Conservation (phyloP, 2,329 filamentous ascomycete species). For the Phyllosticta capitalensis region DNA sequence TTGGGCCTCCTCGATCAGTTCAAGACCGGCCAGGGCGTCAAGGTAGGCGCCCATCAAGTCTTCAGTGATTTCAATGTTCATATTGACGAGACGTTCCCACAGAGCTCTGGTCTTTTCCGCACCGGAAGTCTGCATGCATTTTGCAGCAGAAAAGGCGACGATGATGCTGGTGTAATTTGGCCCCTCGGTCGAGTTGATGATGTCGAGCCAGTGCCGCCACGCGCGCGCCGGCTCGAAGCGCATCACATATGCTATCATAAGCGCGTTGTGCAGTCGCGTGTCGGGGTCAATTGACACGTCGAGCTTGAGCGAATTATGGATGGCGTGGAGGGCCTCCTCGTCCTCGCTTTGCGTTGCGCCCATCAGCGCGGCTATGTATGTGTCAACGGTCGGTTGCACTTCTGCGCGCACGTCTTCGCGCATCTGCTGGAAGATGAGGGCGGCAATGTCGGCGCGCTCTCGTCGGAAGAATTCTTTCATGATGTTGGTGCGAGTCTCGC, state of each 20-base stretch:
- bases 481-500: constrained; percentile 55
- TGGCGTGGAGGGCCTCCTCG: constrained; percentile 56
- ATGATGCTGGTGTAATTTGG: constrained; percentile 73
- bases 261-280: constrained; percentile 68
- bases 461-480: constrained; percentile 79
- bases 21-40: constrained; percentile 65
- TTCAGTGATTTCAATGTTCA: constrained; percentile 71
- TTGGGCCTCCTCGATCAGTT: constrained; percentile 57
- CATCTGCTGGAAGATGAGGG: constrained; percentile 87
- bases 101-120: constrained; percentile 44
- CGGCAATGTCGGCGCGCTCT: constrained; percentile 72
- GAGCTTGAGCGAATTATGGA: constrained; percentile 92
- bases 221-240: constrained; percentile 58
- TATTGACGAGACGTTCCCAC: constrained; percentile 59
- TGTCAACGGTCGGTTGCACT: constrained; percentile 59
- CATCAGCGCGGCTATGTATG: constrained; percentile 69
- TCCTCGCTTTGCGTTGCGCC: constrained; percentile 42
- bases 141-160: constrained; percentile 71
- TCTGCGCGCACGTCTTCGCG: constrained; percentile 58
- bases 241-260: constrained; percentile 77
- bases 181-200: constrained; percentile 74
- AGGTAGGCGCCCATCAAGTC: constrained; percentile 68
- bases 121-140: constrained; percentile 43
- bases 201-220: constrained; percentile 73
- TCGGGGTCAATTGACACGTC: constrained; percentile 70